phyloP scores from a whole-genome alignment of 2,329 filamentous ascomycete genomes.

The Alternaria ventricosa region DNA sequence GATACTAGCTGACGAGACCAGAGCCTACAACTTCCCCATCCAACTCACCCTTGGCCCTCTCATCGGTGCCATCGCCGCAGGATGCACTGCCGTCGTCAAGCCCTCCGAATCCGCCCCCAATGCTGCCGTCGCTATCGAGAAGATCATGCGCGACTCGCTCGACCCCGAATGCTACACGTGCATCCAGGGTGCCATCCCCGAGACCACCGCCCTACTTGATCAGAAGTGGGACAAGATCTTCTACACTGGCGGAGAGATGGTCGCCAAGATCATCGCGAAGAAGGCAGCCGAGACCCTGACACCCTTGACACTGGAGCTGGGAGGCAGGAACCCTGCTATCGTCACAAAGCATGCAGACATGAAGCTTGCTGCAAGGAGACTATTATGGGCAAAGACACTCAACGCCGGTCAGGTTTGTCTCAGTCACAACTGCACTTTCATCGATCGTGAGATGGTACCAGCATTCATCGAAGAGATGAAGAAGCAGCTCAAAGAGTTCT shows the following conservation, averaged over 20 bases:
- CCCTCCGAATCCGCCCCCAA: constrained; percentile 83
- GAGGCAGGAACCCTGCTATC: constrained; percentile 90
- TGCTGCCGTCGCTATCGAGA: constrained; percentile 78
- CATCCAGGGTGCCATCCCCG: constrained; percentile 80
- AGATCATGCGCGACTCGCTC: constrained; percentile 76
- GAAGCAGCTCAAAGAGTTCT: constrained; percentile 75
- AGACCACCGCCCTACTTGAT: constrained; percentile 81
- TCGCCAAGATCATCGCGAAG: constrained; percentile 68
- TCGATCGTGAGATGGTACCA: constrained; percentile 75
- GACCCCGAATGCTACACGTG: constrained; percentile 78
- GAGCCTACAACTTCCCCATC: constrained; percentile 91
- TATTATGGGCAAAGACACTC: constrained; percentile 87
- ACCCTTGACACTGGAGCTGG: constrained; percentile 87
- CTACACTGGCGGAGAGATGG: constrained; percentile 82
- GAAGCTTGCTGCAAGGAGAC: constrained; percentile 77
- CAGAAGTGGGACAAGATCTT: constrained; percentile 98
- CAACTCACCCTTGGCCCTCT: constrained; percentile 79
- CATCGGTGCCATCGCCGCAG: constrained; percentile 88
- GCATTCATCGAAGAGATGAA: constrained; percentile 78
- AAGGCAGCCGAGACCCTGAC: constrained; percentile 67
- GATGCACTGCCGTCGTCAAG: constrained; percentile 89
- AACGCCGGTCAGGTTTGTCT: constrained; percentile 93
- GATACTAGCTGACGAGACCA: constrained; percentile 32
- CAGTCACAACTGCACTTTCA: constrained; percentile 88
- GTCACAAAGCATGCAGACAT: constrained; percentile 84